phyloP scores from a whole-genome alignment of 306 rosid species.

The Lathyrus oleraceus region DNA sequence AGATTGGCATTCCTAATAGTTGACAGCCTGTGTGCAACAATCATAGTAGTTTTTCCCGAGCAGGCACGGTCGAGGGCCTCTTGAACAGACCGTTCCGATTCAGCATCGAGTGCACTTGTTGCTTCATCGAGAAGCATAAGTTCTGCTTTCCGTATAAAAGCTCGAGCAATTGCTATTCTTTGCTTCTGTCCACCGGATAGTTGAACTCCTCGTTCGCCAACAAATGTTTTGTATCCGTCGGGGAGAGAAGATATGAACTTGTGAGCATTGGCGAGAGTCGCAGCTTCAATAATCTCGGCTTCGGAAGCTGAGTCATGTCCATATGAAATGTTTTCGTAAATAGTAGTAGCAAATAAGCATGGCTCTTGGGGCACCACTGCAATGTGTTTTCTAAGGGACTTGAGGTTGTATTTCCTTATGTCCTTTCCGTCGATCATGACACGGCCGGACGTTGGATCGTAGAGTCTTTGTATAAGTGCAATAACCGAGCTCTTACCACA shows the following conservation, averaged over 20 bases:
- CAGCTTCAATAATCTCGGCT: slow-evolving; percentile 88
- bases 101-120: slow-evolving; percentile 96
- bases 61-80: slow-evolving; percentile 90
- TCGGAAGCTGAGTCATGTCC: slow-evolving; percentile 89
- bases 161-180: slow-evolving; percentile 88
- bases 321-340: slow-evolving; percentile 87
- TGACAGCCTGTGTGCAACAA: slow-evolving; percentile 86
- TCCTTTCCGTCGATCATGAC: slow-evolving; percentile 89
- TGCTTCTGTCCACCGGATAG: slow-evolving; percentile 96
- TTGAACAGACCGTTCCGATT: slow-evolving; percentile 91
- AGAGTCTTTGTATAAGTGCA: slow-evolving; percentile 78
- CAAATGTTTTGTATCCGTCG: slow-evolving; percentile 86
- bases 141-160: slow-evolving; percentile 84
- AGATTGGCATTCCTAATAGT: slow-evolving; percentile 82
- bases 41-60: slow-evolving; percentile 81
- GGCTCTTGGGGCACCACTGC: slow-evolving; percentile 97
- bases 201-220: slow-evolving; percentile 94
- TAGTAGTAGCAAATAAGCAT: slow-evolving; percentile 81
- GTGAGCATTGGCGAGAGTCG: slow-evolving; percentile 89
- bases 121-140: slow-evolving; percentile 95
- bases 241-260: slow-evolving; percentile 82
- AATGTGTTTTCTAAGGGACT: slow-evolving; percentile 82
- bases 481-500: slow-evolving; percentile 97
- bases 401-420: slow-evolving; percentile 87
- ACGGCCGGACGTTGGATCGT: slow-evolving; percentile 89